Conservation (phyloP, 2,329 filamentous ascomycete genomes). For the Fusarium hostae region DNA sequence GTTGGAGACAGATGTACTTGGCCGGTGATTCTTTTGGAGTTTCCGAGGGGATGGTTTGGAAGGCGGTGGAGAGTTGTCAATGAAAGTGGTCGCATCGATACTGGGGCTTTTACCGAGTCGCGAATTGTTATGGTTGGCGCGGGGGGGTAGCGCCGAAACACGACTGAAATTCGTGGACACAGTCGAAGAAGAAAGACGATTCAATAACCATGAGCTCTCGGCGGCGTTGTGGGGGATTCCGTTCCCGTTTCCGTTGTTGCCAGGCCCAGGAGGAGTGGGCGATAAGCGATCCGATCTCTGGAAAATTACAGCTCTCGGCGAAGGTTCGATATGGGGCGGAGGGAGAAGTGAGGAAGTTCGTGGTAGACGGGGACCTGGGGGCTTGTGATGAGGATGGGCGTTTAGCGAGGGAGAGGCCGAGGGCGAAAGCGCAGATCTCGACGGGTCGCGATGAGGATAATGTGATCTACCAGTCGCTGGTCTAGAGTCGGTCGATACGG, state of each 20-base stretch:
- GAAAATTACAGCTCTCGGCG: conserved; percentile 31
- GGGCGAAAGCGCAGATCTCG: conserved; percentile 29
- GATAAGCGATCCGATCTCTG: conserved; percentile 35
- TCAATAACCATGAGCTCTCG: conserved; percentile 60
- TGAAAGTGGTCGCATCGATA: conserved; percentile 54
- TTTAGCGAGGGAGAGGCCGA: conserved; percentile 35
- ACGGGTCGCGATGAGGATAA: conserved; percentile 31
- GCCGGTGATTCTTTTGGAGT: conserved; percentile 52
- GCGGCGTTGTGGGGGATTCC: conserved; percentile 48
- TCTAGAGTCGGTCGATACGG: conserved; percentile 36
- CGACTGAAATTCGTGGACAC: conserved; percentile 55
- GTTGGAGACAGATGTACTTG: conserved; percentile 39
- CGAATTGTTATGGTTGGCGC: conserved; percentile 47
- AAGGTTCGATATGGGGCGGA: conserved; percentile 48
- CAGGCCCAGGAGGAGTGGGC: conserved; percentile 7
- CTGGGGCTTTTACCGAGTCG: conserved; percentile 57
- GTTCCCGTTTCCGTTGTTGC: conserved; percentile 14
- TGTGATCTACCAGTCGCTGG: conserved; percentile 12
- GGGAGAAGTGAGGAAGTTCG: conserved; percentile 59
- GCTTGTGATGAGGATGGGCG: conserved; percentile 43
- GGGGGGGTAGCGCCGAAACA: conserved; percentile 50
- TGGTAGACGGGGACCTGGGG: conserved; percentile 50
- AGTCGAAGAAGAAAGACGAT: conserved; percentile 66
- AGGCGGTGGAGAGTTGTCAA: conserved; percentile 47
- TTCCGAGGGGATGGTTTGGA: conserved; percentile 50